Conservation (phyloP, 495 filamentous ascomycete genomes). For the Xylaria scruposa region DNA sequence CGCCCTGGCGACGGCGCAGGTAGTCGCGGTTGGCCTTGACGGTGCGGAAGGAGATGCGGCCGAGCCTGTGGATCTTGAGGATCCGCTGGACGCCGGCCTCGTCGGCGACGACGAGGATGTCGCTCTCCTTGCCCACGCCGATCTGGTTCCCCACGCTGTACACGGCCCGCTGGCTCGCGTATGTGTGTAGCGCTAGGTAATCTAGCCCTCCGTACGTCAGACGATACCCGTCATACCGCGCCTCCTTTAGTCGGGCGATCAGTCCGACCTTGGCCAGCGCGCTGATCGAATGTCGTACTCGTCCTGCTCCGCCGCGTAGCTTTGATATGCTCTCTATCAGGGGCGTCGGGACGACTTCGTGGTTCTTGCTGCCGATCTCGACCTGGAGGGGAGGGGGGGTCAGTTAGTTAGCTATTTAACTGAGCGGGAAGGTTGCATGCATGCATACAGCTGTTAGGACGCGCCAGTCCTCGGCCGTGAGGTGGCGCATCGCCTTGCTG, state of each 20-base stretch:
- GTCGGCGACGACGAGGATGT: slow-evolving; percentile 91
- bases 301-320: slow-evolving; percentile 75
- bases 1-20: slow-evolving; percentile 78
- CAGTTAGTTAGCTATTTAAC: slow-evolving; percentile 9
- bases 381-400: slow-evolving; percentile 61
- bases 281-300: slow-evolving; percentile 88
- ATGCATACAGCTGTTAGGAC: slow-evolving; percentile 94
- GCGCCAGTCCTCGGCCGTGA: slow-evolving; percentile 90
- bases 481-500: slow-evolving; percentile 87
- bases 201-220: slow-evolving; percentile 96
- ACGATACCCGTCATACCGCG: slow-evolving; percentile 97
- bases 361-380: slow-evolving; percentile 92
- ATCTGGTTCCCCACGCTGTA: slow-evolving; percentile 95
- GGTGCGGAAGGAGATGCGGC: slow-evolving; percentile 94
- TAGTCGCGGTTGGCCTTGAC: slow-evolving; percentile 97
- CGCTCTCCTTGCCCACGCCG: slow-evolving; percentile 95
- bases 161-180: slow-evolving; percentile 75
- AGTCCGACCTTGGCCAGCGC: slow-evolving; percentile 89
- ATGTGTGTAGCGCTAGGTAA: slow-evolving; percentile 90
- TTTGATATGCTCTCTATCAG: slow-evolving; percentile 84
- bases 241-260: slow-evolving; percentile 92
- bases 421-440: background rate
- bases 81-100: slow-evolving; percentile 68
- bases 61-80: slow-evolving; percentile 92
- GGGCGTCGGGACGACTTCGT: slow-evolving; percentile 92